Evolutionary conservation across 2,329 filamentous ascomycete species (phyloP).

Genomic region (Penicillium concentricum): DNA sequence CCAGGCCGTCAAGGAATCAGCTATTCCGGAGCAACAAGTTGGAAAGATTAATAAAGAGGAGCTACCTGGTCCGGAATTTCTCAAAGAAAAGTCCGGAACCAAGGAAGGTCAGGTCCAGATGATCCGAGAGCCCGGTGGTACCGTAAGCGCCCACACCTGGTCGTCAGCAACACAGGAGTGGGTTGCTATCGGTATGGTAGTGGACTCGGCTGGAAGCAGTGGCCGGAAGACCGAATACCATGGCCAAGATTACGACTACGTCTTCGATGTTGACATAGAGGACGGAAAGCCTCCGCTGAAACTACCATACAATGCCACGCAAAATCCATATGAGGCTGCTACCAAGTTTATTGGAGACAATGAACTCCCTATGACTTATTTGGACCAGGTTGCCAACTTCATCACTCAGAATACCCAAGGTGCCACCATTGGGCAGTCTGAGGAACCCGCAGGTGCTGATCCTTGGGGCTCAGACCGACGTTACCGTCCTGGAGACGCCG

Average conservation of each 20-base stretch:
- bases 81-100: constrained; percentile 78
- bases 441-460: constrained; percentile 57
- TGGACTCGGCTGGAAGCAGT: constrained; percentile 80
- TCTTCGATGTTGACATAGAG: constrained; percentile 95
- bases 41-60: constrained; percentile 87
- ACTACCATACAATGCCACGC: constrained; percentile 86
- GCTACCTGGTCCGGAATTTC: constrained; percentile 82
- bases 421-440: constrained; percentile 69
- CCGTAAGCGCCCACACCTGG: constrained; percentile 85
- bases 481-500: constrained; percentile 70
- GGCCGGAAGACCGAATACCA: constrained; percentile 74
- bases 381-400: constrained; percentile 91
- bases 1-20: constrained; percentile 74
- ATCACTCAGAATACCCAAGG: constrained; percentile 88
- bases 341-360: constrained; percentile 89
- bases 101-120: constrained; percentile 96
- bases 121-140: constrained; percentile 79
- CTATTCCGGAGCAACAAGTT: constrained; percentile 83
- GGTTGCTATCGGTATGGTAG: constrained; percentile 90
- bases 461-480: constrained; percentile 75
- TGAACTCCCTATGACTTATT: constrained; percentile 79
- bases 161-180: constrained; percentile 70
- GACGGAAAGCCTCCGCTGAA: constrained; percentile 91
- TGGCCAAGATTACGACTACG: constrained; percentile 89
- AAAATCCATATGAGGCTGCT: constrained; percentile 89